These are phyloP conservation scores for Plasmodium cynomolgi DNA, from an alignment of 169 alveolate species.

Conservation along the genomic window DNA sequence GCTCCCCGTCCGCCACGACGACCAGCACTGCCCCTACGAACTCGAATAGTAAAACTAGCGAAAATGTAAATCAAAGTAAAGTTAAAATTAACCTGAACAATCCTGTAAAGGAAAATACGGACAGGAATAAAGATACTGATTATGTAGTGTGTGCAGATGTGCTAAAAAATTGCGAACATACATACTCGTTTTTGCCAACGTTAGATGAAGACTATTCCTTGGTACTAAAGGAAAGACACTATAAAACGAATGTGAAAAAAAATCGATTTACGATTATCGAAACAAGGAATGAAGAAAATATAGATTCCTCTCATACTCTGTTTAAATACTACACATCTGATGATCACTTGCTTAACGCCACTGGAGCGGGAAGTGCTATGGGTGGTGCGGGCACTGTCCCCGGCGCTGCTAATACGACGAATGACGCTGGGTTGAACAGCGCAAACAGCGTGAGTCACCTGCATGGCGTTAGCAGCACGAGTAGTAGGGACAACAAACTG, in stretches of 20 bases:
- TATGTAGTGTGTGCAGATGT: conserved; percentile 66
- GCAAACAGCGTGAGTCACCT: background rate
- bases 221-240: conserved; percentile 69
- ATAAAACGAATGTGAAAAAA: conserved; percentile 67
- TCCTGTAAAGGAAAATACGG: conserved; percentile 21
- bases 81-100: conserved; percentile 26
- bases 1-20: background rate
- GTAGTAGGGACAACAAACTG: conserved; percentile 13
- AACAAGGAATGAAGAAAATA: conserved; percentile 73
- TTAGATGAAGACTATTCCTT: conserved; percentile 70
- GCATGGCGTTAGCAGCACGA: background rate
- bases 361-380: background rate
- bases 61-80: conserved; percentile 30
- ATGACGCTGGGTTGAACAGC: background rate
- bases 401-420: background rate
- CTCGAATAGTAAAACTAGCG: conserved; percentile 17
- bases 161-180: conserved; percentile 36
- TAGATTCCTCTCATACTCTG: conserved; percentile 65
- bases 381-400: background rate
- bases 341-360: background rate
- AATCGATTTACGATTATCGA: conserved; percentile 64
- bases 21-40: background rate
- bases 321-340: conserved; percentile 60
- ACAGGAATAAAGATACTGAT: conserved; percentile 43
- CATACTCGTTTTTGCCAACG: conserved; percentile 63